These are phyloP conservation scores for Solanum chacoense DNA, from an alignment of 305 asterid species.

Conservation along the genomic window DNA sequence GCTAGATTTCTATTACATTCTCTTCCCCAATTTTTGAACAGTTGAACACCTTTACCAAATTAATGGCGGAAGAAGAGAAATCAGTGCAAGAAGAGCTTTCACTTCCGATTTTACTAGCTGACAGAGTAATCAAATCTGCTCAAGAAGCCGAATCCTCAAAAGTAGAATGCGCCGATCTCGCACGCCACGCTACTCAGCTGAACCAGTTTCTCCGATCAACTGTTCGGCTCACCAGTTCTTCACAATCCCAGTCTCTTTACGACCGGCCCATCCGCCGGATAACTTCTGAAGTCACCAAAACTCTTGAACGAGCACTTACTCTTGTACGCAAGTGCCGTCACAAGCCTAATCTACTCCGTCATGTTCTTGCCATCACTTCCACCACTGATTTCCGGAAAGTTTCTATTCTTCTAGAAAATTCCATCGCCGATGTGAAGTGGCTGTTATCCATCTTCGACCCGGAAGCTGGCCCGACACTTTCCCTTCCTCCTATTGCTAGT, in stretches of 20 bases:
- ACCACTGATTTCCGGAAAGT: slow-evolving; percentile 41
- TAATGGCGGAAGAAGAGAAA: slow-evolving; percentile 30
- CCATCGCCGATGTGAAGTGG: slow-evolving; percentile 55
- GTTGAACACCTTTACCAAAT: background rate
- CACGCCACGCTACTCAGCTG: slow-evolving; percentile 29
- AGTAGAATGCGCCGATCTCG: slow-evolving; percentile 30
- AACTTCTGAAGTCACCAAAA: slow-evolving; percentile 29
- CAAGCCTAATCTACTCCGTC: slow-evolving; percentile 44
- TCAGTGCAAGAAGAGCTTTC: slow-evolving; percentile 44
- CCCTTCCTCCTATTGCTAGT: slow-evolving; percentile 50
- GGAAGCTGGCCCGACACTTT: slow-evolving; percentile 15
- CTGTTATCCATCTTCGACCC: slow-evolving; percentile 32
- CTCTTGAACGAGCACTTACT: slow-evolving; percentile 41
- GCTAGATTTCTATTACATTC: background rate
- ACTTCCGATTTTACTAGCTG: slow-evolving; percentile 43
- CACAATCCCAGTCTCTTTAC: slow-evolving; percentile 23
- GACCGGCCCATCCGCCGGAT: slow-evolving; percentile 70
- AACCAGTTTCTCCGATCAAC: slow-evolving; percentile 42
- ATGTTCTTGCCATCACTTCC: slow-evolving; percentile 48
- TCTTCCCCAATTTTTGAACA: background rate
- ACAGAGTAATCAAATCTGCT: slow-evolving; percentile 40
- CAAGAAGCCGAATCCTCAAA: slow-evolving; percentile 43
- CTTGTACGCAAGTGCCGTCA: slow-evolving; percentile 45
- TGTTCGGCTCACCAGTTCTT: slow-evolving; percentile 32
- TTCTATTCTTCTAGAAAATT: slow-evolving; percentile 24